Base-by-base conservation (phyloP, 2,329 filamentous ascomycete species). In the Fusarium neocosmosporiellum region DNA sequence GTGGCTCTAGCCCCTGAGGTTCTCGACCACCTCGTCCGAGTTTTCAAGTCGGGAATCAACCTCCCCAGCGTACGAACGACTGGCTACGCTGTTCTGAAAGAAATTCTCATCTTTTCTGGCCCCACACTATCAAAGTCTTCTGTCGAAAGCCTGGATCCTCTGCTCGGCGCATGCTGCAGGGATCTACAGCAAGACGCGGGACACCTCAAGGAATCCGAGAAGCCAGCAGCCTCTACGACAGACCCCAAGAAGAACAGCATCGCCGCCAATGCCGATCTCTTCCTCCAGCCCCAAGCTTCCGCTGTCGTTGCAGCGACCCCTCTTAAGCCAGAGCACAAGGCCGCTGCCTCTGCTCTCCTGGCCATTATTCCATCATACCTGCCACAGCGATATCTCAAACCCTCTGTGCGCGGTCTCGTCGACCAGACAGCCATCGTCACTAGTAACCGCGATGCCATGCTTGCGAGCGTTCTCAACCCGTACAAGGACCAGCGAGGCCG, bases 401-500 rank as follows among this genome's bases (percentile, higher is more conserved):
- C 92, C 10, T 89, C 92, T 2, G 79, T 94, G 22, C 91, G 96
- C 60, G 89, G 91, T 13, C 89, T 94, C 57, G 86, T 98, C 70
- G 94, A 98, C 78, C 92, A 93, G 72, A 94, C 93, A 4, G 93
- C 94, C 22, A 92, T 98, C 64, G 83, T 98, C 24, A 88, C 87
- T 7, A 86, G 88, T 67, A 87, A 92, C 80, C 91, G 90, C 78
- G 86, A 91, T 34, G 92, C 93, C 46, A 93, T 98, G 88, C 78
- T 96, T 13, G 90, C 94, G 7, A 96, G 94, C 80, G 91, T 97
- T 14, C 84, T 98, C 67, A 94, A 96, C 80, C 94, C 94, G 1
- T 89, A 91, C 81, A 84, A 90, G 70, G 85, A 91, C 77, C 85
- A 89, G 77, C 87, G 91, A 78, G 88, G 91, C 46, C 86, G 89